These are phyloP conservation scores for Poa pratensis DNA, from an alignment of 176 grass and related monocot genomes.

Conservation along the genomic window DNA sequence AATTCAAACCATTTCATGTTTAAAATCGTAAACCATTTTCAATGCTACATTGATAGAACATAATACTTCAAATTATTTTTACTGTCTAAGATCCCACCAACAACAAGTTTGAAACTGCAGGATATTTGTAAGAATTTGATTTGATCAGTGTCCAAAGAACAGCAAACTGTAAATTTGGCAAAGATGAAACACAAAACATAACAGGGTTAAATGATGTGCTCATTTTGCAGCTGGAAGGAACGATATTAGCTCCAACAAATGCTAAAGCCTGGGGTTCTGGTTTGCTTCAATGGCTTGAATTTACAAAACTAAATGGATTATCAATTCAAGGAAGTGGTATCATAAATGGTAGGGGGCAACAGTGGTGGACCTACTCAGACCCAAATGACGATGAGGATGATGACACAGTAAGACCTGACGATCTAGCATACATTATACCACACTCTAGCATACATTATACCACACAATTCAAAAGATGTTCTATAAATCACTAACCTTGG, in stretches of 20 bases:
- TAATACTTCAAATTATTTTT: not conserved
- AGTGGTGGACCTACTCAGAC: slow-evolving; percentile 80
- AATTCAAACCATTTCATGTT: not conserved
- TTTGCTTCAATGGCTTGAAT: slow-evolving; percentile 92
- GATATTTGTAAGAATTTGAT: slow-evolving; percentile 9
- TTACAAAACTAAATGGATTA: slow-evolving; percentile 91
- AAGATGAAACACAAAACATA: slow-evolving; percentile 30
- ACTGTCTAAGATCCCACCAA: not conserved
- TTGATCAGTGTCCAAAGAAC: slow-evolving; percentile 1
- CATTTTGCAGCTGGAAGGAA: slow-evolving; percentile 82
- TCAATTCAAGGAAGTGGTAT: slow-evolving; percentile 82
- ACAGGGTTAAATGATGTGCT: slow-evolving; percentile 11
- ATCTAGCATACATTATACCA: slow-evolving; percentile 15
- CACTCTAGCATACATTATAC: slow-evolving; percentile 22
- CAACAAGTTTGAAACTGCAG: not conserved
- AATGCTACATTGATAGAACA: not conserved
- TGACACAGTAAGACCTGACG: slow-evolving; percentile 60
- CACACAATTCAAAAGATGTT: slow-evolving; percentile 42
- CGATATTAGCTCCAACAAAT: slow-evolving; percentile 77
- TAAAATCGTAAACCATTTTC: not conserved
- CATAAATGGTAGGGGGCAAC: slow-evolving; percentile 82
- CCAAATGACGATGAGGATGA: slow-evolving; percentile 55
- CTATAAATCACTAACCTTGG: slow-evolving; percentile 46
- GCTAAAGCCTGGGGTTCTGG: slow-evolving; percentile 75
- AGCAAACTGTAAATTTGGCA: not conserved